Conservation (phyloP, 805 yeast genomes). For the Ogataea chonburiensis region DNA sequence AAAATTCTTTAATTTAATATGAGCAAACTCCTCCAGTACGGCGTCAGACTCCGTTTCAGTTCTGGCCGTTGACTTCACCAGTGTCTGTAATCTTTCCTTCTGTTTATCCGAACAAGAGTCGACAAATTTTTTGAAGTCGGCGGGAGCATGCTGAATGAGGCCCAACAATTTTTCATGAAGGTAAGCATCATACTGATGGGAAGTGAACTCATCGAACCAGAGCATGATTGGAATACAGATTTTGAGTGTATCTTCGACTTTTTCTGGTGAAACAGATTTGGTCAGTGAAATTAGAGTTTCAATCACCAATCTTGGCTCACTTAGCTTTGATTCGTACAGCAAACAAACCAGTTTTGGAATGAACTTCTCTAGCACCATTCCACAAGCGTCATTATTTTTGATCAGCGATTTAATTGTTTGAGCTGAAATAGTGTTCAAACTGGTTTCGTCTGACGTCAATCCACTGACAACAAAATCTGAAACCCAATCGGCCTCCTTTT, state of each 20-base stretch:
- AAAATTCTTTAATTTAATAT: conserved; percentile 54
- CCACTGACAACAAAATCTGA: conserved; percentile 36
- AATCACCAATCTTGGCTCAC: conserved; percentile 41
- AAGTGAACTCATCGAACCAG: conserved; percentile 32
- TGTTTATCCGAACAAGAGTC: conserved; percentile 40
- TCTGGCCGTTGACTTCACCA: conserved; percentile 37
- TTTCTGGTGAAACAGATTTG: conserved; percentile 36
- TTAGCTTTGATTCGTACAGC: conserved; percentile 16
- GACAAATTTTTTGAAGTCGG: conserved; percentile 49
- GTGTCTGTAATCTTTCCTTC: conserved; percentile 39
- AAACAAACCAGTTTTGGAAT: conserved; percentile 44
- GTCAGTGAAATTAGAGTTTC: conserved; percentile 51
- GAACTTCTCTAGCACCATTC: conserved; percentile 41
- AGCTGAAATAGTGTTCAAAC: conserved; percentile 41
- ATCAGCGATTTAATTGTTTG: conserved; percentile 66
- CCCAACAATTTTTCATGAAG: conserved; percentile 47
- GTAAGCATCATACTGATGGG: conserved; percentile 34
- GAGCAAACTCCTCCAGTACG: conserved; percentile 26
- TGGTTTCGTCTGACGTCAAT: conserved; percentile 35
- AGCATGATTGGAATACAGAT: conserved; percentile 31
- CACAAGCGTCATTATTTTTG: conserved; percentile 33
- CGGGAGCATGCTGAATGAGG: conserved; percentile 45
- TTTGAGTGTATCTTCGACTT: conserved; percentile 30
- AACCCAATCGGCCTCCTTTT: conserved; percentile 38
- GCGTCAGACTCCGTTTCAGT: conserved; percentile 14